Evolutionary conservation across 495 filamentous ascomycete genomes (phyloP).

Genomic region (Cladorrhinum samala): DNA sequence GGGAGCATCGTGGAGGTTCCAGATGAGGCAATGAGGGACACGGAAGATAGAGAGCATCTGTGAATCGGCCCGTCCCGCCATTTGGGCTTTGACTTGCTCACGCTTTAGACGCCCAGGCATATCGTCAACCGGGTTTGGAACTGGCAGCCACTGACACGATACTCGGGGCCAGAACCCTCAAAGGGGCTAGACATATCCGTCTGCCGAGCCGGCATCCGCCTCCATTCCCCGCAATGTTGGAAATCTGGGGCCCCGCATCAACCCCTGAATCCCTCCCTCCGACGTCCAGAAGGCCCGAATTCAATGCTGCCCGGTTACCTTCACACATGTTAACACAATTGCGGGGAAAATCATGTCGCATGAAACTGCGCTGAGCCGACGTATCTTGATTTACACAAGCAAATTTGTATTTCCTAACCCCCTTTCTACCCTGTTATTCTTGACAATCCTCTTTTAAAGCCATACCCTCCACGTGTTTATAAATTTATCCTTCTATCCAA

Average conservation of each 20-base stretch:
- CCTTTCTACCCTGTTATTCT: too few relatives aligned
- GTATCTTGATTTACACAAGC: conserved; percentile 8
- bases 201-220: conserved; percentile 1
- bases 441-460: too few relatives aligned
- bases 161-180: not conserved
- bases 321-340: not conserved
- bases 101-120: too few relatives aligned
- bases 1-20: too few relatives aligned
- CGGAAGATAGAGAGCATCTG: not conserved
- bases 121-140: not conserved
- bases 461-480: too few relatives aligned
- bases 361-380: not conserved
- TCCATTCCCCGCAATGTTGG: conserved; percentile 5
- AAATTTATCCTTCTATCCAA: too few relatives aligned
- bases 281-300: conserved; percentile 23
- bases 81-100: too few relatives aligned
- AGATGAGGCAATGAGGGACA: not conserved
- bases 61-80: conserved; percentile 9
- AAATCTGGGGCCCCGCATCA: conserved; percentile 10
- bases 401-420: too few relatives aligned
- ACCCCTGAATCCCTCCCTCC: not conserved
- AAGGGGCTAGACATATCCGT: conserved; percentile 2
- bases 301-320: not conserved
- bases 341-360: not conserved
- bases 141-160: not conserved